Base-by-base conservation (phyloP, 1,284 basidiomycete genomes). In the Cutaneotrichosporon mucoides region DNA sequence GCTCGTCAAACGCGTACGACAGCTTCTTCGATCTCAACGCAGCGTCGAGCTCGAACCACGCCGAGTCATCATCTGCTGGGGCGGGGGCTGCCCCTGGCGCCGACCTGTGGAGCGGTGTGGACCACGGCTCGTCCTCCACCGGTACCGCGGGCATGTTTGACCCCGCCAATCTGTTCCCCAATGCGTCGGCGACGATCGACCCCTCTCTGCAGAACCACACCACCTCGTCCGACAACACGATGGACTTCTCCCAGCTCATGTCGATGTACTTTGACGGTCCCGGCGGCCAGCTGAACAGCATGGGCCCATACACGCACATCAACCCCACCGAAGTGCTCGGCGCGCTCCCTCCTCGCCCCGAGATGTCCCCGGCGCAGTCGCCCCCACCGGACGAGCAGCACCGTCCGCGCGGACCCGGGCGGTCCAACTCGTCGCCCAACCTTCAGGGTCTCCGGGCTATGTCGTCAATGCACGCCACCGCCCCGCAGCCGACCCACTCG, bases 251-350 rank as follows among this genome's bases (percentile, higher is more conserved):
- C 57, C 77, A 78, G 56, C 67, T 79, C 49, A 79, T 79, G 77
- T 72, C 76, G 53, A 66, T 79, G 40, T 79, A 79, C 63, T 68
- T 78, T 44, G 63, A 69, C 9, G 43, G 48, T 10, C 38, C 38
- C 38, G 13, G 36, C 12, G 52, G 45, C n/a, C 49, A 56, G 12
- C 47, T 49, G 16, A 8, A 57, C 70, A 10, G 67, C 69, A 12
- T 10, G 10, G 34, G 34, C 34, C 85, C 85, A 4, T 90, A 85
- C 79, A 92, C 90, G 37, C 88, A 90, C 75, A 88, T 94, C 62
- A 89, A 94, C 79, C 91, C 92, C 3, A 87, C 86, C 16, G 89
- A 93, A 75, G 88, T 92, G 51, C 79, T 92, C 55, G 43, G 59
- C n/a, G 36, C 41, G 33, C 15, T 56, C 13, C 56, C 56, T 4